phyloP scores from a whole-genome alignment of 164 flowering plant genomes.

The Magnolia officinalis region DNA sequence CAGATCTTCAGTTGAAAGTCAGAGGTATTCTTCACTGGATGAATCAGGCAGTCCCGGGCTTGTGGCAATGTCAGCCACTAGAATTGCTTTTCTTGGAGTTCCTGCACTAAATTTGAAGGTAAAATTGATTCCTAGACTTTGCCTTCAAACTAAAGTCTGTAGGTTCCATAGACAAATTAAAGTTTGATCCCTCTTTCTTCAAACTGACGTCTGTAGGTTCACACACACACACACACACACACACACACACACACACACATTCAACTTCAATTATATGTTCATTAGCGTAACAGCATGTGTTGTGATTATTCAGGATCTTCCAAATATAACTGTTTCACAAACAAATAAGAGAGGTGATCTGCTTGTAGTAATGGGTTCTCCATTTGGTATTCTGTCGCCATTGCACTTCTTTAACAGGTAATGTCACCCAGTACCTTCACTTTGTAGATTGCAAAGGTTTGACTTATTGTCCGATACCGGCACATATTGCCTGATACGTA shows the following conservation, averaged over 20 bases:
- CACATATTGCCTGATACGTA: too few species aligned
- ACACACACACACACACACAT: constrained; percentile 1
- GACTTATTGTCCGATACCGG: too few species aligned
- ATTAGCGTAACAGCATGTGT: constrained; percentile 25
- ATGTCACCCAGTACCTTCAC: not conserved
- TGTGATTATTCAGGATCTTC: constrained; percentile 49
- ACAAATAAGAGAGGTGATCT: constrained; percentile 57
- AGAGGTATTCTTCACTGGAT: constrained; percentile 20
- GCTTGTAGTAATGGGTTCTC: constrained; percentile 85
- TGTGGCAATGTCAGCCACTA: constrained; percentile 50
- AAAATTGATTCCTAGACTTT: not conserved
- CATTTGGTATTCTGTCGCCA: constrained; percentile 95
- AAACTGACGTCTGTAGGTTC: not conserved
- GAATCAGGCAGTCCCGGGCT: constrained; percentile 31
- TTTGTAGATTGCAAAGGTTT: not conserved
- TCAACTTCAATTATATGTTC: constrained; percentile 15
- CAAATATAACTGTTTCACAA: constrained; percentile 31
- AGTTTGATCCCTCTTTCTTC: not conserved
- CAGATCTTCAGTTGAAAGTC: constrained; percentile 26
- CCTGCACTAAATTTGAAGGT: constrained; percentile 41
- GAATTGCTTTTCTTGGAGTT: constrained; percentile 67
- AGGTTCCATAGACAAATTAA: not conserved
- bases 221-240: constrained; percentile 5
- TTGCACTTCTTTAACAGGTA: constrained; percentile 91
- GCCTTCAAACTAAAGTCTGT: not conserved